Percentiles rank a stretch among this genome's conserved stretches.
Conservation (phyloP, 495 filamentous ascomycete genomes). For the Podospora australis region DNA sequence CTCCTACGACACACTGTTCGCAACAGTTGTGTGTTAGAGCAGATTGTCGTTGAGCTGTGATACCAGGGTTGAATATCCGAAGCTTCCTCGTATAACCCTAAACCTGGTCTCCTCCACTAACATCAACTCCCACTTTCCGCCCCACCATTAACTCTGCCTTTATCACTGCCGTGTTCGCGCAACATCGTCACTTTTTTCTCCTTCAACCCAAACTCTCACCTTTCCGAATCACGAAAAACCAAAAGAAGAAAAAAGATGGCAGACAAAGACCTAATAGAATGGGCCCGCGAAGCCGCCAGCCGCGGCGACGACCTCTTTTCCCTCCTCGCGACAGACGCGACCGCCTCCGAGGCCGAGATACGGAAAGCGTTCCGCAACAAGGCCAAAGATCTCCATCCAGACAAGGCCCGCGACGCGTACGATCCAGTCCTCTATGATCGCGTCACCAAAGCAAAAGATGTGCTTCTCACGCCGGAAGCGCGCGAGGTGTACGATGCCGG, state of each 20-base stretch:
- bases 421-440: constrained; percentile 41
- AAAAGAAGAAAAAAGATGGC: constrained; percentile 13
- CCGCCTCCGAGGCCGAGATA: constrained; percentile 36
- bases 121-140: no score
- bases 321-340: constrained; percentile 36
- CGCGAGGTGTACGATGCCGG: constrained; percentile 37
- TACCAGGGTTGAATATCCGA: no score
- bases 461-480: constrained; percentile 32
- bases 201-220: neutral
- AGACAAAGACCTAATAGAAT: constrained; percentile 32
- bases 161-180: no score
- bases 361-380: constrained; percentile 41
- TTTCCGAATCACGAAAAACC: neutral
- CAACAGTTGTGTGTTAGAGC: no score
- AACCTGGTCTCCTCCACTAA: no score
- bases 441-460: constrained; percentile 41
- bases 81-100: no score
- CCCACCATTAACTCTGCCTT: no score
- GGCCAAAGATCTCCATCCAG: constrained; percentile 41
- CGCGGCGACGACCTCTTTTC: constrained; percentile 38
- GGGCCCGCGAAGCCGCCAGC: constrained; percentile 36
- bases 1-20: no score
- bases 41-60: no score
- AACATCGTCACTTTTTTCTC: no score
- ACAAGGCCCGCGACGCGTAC: constrained; percentile 41